phyloP scores from a whole-genome alignment of 2,329 filamentous ascomycete genomes.

The Trichoderma atroviride region DNA sequence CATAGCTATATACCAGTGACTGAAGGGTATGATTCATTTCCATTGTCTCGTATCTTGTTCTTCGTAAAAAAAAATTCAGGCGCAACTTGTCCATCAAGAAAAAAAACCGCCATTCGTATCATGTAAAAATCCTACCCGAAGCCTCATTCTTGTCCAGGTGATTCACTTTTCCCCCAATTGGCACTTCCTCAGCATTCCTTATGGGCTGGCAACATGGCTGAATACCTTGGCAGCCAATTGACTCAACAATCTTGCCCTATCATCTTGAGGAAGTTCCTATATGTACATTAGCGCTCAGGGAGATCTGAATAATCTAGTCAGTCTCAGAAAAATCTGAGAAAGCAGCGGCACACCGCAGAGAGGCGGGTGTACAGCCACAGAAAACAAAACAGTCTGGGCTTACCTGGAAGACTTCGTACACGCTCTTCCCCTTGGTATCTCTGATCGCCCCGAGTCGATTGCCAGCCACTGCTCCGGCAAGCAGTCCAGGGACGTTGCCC shows the following conservation, averaged over 20 bases:
- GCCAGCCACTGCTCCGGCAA: constrained; percentile 89
- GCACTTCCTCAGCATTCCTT: constrained; percentile 38
- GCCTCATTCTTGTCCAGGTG: constrained; percentile 32
- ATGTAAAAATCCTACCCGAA: background rate
- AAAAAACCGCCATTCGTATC: background rate
- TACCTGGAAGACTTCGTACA: constrained; percentile 82
- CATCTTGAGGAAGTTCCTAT: constrained; percentile 78
- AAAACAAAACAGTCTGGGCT: constrained; percentile 29
- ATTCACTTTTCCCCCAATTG: constrained; percentile 54
- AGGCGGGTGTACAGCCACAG: background rate
- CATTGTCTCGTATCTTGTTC: constrained; percentile 8
- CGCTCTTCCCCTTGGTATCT: constrained; percentile 91
- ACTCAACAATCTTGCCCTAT: constrained; percentile 78
- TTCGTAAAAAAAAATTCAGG: background rate
- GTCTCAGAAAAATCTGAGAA: constrained; percentile 23
- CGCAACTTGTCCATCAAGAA: background rate
- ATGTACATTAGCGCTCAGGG: constrained; percentile 11
- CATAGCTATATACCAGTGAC: background rate
- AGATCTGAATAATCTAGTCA: constrained; percentile 18
- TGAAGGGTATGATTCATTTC: constrained; percentile 12
- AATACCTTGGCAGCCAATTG: constrained; percentile 87
- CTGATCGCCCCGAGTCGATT: constrained; percentile 88
- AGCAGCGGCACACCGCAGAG: background rate
- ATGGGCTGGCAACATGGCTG: constrained; percentile 68
- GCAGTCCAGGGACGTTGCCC: constrained; percentile 83